Evolutionary conservation across 352 stramenopile genomes (phyloP).

Genomic region (Phytophthora macrochlamydospora): DNA sequence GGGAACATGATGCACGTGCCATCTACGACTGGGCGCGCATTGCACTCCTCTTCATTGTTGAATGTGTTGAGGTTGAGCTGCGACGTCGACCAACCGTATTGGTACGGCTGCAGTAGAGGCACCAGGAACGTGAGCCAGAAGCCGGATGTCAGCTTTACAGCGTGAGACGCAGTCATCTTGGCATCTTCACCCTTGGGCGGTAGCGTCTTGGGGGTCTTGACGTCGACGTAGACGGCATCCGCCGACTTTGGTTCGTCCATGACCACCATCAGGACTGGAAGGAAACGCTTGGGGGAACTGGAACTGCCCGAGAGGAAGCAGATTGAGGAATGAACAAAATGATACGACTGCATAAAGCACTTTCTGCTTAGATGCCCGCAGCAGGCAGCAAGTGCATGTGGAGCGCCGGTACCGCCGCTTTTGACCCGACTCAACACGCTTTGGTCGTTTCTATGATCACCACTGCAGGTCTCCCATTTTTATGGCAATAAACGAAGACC

Average conservation of each 20-base stretch:
- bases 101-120: conserved; percentile 39
- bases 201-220: conserved; percentile 8
- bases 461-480: too few species aligned
- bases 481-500: too few species aligned
- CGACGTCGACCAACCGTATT: conserved; percentile 36
- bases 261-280: not conserved
- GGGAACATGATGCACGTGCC: conserved; percentile 60
- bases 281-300: not conserved
- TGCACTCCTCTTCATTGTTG: conserved; percentile 41
- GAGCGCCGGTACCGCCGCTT: not conserved
- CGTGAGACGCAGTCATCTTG: conserved; percentile 6
- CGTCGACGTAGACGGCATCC: conserved; percentile 5
- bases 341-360: not conserved
- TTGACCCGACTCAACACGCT: too few species aligned
- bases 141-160: conserved; percentile 16
- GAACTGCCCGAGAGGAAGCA: conserved; percentile 2
- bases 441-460: too few species aligned
- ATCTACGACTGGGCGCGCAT: conserved; percentile 27
- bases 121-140: conserved; percentile 51
- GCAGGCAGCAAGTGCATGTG: not conserved
- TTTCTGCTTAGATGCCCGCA: not conserved
- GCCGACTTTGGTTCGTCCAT: not conserved
- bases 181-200: not conserved
- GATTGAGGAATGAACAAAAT: conserved; percentile 9
- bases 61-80: conserved; percentile 41